These are phyloP conservation scores for Beauveria varroae DNA, from an alignment of 2,329 filamentous ascomycete species.

Conservation along the genomic window DNA sequence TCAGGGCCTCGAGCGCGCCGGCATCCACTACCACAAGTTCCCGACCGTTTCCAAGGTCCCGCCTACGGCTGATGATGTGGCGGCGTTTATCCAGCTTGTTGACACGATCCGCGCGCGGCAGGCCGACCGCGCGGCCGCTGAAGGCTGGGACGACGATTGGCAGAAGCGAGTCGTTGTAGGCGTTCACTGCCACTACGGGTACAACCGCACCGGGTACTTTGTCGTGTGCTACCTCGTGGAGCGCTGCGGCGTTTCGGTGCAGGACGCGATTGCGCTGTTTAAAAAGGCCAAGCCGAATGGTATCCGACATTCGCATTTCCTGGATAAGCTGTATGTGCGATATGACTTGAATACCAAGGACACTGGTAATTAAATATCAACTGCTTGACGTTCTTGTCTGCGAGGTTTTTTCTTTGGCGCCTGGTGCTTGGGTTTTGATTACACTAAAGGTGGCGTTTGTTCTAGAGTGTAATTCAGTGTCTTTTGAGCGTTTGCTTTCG, in stretches of 20 bases:
- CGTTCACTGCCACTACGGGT: constrained; percentile 93
- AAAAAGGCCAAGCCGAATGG: constrained; percentile 65
- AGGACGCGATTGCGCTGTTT: constrained; percentile 75
- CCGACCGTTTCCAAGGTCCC: constrained; percentile 89
- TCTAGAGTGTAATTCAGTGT: neutral
- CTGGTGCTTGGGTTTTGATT: neutral
- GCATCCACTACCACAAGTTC: constrained; percentile 74
- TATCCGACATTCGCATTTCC: constrained; percentile 83
- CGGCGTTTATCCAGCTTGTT: constrained; percentile 47
- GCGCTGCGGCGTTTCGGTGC: constrained; percentile 60
- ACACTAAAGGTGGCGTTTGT: neutral
- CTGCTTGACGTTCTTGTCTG: neutral
- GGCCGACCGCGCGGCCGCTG: constrained; percentile 24
- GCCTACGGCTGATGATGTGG: constrained; percentile 50
- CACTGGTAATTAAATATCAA: neutral
- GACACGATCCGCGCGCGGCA: constrained; percentile 53
- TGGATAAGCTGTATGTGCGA: constrained; percentile 73
- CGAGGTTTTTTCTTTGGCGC: neutral
- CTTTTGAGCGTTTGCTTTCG: too few species aligned
- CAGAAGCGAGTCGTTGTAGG: constrained; percentile 48
- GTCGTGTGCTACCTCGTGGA: constrained; percentile 89
- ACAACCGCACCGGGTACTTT: constrained; percentile 89
- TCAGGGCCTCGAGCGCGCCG: constrained; percentile 55
- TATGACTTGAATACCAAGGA: constrained; percentile 40
- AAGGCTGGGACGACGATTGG: constrained; percentile 32